Evolutionary conservation across 1,284 basidiomycete genomes (phyloP).

Genomic region (Papiliotrema laurentii): DNA sequence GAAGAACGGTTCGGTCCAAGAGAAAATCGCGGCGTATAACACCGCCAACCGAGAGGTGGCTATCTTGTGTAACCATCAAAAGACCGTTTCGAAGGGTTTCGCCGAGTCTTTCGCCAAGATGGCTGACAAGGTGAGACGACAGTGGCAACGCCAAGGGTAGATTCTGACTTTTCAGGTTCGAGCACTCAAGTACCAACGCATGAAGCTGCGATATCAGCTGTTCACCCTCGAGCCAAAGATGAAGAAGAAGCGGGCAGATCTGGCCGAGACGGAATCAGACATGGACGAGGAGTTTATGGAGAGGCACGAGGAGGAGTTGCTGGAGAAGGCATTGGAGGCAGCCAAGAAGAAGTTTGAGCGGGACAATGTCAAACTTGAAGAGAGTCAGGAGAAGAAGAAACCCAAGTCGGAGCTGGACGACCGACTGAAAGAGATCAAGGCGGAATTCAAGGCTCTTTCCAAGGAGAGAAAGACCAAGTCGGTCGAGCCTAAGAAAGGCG

Average conservation of each 20-base stretch:
- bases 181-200: conserved; percentile 85
- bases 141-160: neutral
- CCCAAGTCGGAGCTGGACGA: conserved; percentile 54
- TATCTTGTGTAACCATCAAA: conserved; percentile 96
- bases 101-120: conserved; percentile 89
- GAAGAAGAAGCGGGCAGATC: conserved; percentile 72
- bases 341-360: conserved; percentile 80
- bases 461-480: conserved; percentile 60
- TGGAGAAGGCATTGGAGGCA: conserved; percentile 78
- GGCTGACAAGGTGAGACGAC: conserved; percentile 66
- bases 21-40: conserved; percentile 93
- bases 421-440: conserved; percentile 57
- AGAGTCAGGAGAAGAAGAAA: conserved; percentile 62
- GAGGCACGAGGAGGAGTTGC: conserved; percentile 72
- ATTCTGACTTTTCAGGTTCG: conserved; percentile 46
- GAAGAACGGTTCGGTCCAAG: conserved; percentile 68
- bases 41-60: conserved; percentile 92
- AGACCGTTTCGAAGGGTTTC: conserved; percentile 83
- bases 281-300: conserved; percentile 86
- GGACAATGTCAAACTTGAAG: conserved; percentile 79
- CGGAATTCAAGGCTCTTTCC: conserved; percentile 69
- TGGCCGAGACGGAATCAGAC: conserved; percentile 80
- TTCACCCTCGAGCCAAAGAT: conserved; percentile 69
- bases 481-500: conserved; percentile 55
- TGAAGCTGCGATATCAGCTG: conserved; percentile 79